Conservation (phyloP, 257 asterid species). For the Mentha longifolia region DNA sequence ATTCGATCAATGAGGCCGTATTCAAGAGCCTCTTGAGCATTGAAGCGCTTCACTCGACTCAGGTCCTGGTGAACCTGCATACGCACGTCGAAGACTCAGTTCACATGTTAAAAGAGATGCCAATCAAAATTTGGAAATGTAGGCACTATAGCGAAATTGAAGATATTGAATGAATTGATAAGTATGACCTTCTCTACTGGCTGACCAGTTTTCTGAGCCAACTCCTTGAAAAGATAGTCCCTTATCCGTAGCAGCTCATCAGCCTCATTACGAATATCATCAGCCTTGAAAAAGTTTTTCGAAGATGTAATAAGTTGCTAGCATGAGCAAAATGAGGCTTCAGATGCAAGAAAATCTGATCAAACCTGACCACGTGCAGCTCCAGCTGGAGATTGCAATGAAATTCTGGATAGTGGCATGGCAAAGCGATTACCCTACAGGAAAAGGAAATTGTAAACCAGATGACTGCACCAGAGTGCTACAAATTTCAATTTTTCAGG, state of each 20-base stretch:
- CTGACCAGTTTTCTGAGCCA: slow-evolving; percentile 87
- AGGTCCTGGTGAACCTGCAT: slow-evolving; percentile 77
- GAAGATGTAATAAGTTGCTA: slow-evolving; percentile 15
- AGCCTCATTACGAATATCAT: slow-evolving; percentile 79
- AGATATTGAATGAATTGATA: not conserved
- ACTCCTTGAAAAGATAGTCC: slow-evolving; percentile 88
- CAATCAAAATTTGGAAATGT: not conserved
- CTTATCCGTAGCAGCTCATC: slow-evolving; percentile 83
- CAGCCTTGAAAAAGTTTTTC: slow-evolving; percentile 67
- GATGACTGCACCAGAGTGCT: slow-evolving; percentile 14
- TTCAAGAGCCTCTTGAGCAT: slow-evolving; percentile 82
- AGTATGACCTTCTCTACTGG: slow-evolving; percentile 71
- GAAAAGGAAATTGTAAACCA: slow-evolving; percentile 25
- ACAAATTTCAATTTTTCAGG: slow-evolving; percentile 14
- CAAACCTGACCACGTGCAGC: slow-evolving; percentile 97
- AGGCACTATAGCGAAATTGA: not conserved
- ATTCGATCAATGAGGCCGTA: slow-evolving; percentile 87
- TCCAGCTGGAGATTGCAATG: slow-evolving; percentile 88
- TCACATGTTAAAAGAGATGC: slow-evolving; percentile 2
- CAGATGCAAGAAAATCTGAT: slow-evolving; percentile 12
- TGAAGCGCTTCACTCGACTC: slow-evolving; percentile 65
- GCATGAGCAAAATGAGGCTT: slow-evolving; percentile 4
- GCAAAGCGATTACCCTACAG: slow-evolving; percentile 76
- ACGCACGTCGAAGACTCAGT: slow-evolving; percentile 22
- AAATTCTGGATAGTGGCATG: slow-evolving; percentile 79